A percentile compares a stretch with the other conserved stretches of the same genome.
Conservation (phyloP, 352 stramenopile species). For the Phytophthora sp. region DNA sequence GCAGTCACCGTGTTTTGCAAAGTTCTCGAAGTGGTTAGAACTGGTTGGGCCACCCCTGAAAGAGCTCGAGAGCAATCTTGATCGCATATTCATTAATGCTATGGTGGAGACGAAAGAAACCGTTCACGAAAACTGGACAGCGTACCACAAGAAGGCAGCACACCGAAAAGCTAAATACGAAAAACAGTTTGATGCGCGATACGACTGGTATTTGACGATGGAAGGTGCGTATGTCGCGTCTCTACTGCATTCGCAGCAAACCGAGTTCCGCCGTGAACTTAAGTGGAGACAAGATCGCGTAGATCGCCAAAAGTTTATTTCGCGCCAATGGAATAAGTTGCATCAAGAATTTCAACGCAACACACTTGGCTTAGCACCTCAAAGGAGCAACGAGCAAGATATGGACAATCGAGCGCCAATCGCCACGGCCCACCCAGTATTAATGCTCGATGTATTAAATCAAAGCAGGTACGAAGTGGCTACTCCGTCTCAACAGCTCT, state of each 20-base stretch:
- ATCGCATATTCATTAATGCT: conserved; percentile 63
- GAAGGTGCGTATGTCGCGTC: conserved; percentile 42
- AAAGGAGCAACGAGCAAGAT: neutral
- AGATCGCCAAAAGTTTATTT: conserved; percentile 70
- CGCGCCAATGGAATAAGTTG: conserved; percentile 57
- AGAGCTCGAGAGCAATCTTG: conserved; percentile 66
- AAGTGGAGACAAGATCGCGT: conserved; percentile 75
- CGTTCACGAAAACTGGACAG: conserved; percentile 57
- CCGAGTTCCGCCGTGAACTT: conserved; percentile 59
- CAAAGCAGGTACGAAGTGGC: conserved; percentile 14
- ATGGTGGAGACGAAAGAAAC: conserved; percentile 60
- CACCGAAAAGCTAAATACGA: conserved; percentile 44
- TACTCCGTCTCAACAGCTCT: neutral
- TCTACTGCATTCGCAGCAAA: conserved; percentile 49
- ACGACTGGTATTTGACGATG: conserved; percentile 52
- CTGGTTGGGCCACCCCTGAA: conserved; percentile 71
- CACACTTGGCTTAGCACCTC: neutral
- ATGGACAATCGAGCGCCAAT: neutral
- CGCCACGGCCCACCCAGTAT: neutral
- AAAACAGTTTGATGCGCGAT: conserved; percentile 45
- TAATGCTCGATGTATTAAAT: conserved; percentile 17
- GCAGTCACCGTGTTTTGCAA: conserved; percentile 35
- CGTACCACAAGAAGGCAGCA: conserved; percentile 45
- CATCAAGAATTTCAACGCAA: conserved; percentile 27
- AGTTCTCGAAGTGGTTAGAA: conserved; percentile 71